Evolutionary conservation across 805 yeast genomes (phyloP).

Genomic region (Schizosaccharomyces cryophilus): DNA sequence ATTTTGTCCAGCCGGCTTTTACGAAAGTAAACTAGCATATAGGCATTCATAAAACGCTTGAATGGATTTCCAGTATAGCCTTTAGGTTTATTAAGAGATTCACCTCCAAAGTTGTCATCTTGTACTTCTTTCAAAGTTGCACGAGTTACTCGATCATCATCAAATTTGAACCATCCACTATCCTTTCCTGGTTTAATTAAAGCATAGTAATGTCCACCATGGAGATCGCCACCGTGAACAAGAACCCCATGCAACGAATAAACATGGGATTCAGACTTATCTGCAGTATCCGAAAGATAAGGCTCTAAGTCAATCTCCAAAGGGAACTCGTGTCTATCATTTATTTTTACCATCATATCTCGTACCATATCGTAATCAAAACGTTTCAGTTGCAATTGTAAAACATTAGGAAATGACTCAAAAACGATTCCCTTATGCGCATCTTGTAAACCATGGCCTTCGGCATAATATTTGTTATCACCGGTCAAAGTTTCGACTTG

Average conservation of each 20-base stretch:
- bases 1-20: constrained; percentile 32
- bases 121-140: constrained; percentile 69
- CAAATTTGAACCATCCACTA: constrained; percentile 71
- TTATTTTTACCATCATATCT: constrained; percentile 70
- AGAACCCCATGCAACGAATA: constrained; percentile 80
- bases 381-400: constrained; percentile 79
- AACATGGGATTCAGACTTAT: constrained; percentile 33
- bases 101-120: constrained; percentile 78
- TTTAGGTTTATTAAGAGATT: constrained; percentile 18
- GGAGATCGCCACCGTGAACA: constrained; percentile 87
- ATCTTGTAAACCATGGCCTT: constrained; percentile 72
- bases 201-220: constrained; percentile 91
- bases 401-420: constrained; percentile 69
- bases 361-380: constrained; percentile 83
- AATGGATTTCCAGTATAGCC: constrained; percentile 47
- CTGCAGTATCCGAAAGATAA: constrained; percentile 37
- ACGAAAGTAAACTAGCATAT: constrained; percentile 83
- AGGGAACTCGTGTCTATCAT: constrained; percentile 79
- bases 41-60: constrained; percentile 77
- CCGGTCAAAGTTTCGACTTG: constrained; percentile 78
- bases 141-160: constrained; percentile 81
- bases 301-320: constrained; percentile 58
- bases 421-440: constrained; percentile 92
- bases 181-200: constrained; percentile 56
- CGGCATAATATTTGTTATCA: constrained; percentile 87